Conservation (phyloP, 2,329 filamentous ascomycete genomes). For the Trichoderma koningii region DNA sequence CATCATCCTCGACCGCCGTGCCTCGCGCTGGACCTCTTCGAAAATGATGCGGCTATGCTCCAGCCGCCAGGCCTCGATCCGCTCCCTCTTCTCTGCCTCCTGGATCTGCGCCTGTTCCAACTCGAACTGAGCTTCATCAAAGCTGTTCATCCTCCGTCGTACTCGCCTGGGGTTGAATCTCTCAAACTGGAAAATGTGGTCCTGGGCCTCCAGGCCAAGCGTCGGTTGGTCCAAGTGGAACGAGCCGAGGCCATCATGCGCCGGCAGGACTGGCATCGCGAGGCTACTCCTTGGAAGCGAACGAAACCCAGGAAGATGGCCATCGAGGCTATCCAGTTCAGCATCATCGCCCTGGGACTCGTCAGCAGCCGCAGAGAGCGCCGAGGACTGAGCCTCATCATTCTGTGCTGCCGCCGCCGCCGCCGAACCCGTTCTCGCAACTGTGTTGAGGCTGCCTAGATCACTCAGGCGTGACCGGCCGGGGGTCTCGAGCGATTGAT, state of each 20-base stretch:
- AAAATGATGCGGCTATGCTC: conserved; percentile 85
- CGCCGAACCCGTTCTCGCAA: conserved; percentile 58
- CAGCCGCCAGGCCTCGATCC: conserved; percentile 89
- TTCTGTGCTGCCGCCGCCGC: conserved; percentile 41
- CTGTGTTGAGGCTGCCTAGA: conserved; percentile 74
- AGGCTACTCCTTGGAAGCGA: conserved; percentile 54
- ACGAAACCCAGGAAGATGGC: conserved; percentile 85
- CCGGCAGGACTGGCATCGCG: conserved; percentile 73
- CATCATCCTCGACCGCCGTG: conserved; percentile 49
- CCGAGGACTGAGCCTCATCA: conserved; percentile 45
- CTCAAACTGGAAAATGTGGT: conserved; percentile 88
- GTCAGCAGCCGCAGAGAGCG: conserved; percentile 43
- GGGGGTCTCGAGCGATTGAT: conserved; percentile 64
- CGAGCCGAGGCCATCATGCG: conserved; percentile 87
- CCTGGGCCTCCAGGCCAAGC: conserved; percentile 64
- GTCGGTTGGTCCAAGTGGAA: conserved; percentile 68
- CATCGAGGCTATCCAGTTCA: conserved; percentile 91
- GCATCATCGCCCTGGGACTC: conserved; percentile 62
- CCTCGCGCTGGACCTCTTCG: conserved; percentile 88
- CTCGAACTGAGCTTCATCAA: conserved; percentile 54
- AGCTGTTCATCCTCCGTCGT: conserved; percentile 55
- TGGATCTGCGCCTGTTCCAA: conserved; percentile 57
- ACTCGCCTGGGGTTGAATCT: conserved; percentile 74
- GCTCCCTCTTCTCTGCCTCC: conserved; percentile 73
- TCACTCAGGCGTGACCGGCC: conserved; percentile 77